These are phyloP conservation scores for Phytophthora vignae DNA, from an alignment of 352 stramenopile species.

Conservation along the genomic window DNA sequence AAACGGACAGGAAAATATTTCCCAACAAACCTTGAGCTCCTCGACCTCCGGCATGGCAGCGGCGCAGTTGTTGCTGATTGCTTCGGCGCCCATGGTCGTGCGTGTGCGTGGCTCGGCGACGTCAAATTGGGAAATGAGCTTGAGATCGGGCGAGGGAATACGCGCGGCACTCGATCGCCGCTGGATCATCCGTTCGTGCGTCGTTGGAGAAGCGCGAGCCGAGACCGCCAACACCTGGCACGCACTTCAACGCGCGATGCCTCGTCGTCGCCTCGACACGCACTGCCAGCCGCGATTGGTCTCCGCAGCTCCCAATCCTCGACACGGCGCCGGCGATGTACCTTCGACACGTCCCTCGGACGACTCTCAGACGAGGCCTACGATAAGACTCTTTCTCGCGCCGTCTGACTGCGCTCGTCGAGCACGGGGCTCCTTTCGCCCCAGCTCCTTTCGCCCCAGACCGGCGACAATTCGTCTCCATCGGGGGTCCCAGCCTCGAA, in stretches of 20 bases:
- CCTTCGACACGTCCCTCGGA: slow-evolving; percentile 10
- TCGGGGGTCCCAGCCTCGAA: too few species aligned
- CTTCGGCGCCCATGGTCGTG: slow-evolving; percentile 27
- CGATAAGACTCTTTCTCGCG: not conserved
- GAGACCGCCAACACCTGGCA: slow-evolving; percentile 22
- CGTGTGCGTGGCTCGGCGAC: slow-evolving; percentile 1
- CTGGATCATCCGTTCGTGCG: slow-evolving; percentile 11
- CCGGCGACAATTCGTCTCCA: too few species aligned
- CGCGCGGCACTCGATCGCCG: not conserved
- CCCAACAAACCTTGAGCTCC: slow-evolving; percentile 34
- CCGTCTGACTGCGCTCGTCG: slow-evolving; percentile 1
- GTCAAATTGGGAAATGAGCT: slow-evolving; percentile 29
- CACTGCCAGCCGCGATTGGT: slow-evolving; percentile 16
- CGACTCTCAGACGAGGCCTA: not conserved
- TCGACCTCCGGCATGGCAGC: slow-evolving; percentile 19
- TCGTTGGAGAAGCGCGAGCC: not conserved
- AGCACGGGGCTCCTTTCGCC: not conserved
- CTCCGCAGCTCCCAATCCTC: slow-evolving; percentile 25
- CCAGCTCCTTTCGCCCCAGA: too few species aligned
- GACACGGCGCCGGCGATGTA: slow-evolving; percentile 1
- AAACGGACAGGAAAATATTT: slow-evolving; percentile 1
- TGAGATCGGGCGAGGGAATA: slow-evolving; percentile 14
- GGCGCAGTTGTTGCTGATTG: slow-evolving; percentile 21
- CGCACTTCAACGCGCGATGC: slow-evolving; percentile 28
- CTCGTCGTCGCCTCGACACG: slow-evolving; percentile 32